A percentile compares a stretch with the other conserved stretches of the same genome.
phyloP scores from a whole-genome alignment of 179 eudicot species.

The Spergularia azorica region DNA sequence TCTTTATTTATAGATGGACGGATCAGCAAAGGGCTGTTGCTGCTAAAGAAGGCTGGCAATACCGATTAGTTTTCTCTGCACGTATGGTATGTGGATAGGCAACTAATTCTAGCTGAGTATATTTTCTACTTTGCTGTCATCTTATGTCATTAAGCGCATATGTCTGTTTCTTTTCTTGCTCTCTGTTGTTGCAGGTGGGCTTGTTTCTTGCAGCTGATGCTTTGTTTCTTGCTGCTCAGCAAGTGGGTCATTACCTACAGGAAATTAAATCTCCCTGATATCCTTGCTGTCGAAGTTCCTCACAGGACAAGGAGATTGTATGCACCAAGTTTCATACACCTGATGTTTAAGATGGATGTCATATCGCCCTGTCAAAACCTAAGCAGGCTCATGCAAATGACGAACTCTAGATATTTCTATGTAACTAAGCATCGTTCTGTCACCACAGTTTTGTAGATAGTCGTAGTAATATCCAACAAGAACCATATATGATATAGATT shows the following conservation, averaged over 20 bases:
- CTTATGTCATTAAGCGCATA: background rate
- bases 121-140: background rate
- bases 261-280: constrained; percentile 64
- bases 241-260: constrained; percentile 69
- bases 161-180: constrained; percentile 7
- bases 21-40: constrained; percentile 94
- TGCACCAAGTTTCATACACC: background rate
- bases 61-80: constrained; percentile 79
- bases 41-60: constrained; percentile 89
- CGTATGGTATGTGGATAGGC: constrained; percentile 60
- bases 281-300: background rate
- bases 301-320: background rate
- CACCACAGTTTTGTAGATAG: constrained; percentile 29
- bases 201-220: constrained; percentile 78
- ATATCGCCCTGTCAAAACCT: background rate
- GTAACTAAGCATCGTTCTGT: background rate
- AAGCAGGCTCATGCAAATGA: constrained; percentile 6
- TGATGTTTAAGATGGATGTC: too few species aligned
- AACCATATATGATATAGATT: background rate
- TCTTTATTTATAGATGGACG: constrained; percentile 66
- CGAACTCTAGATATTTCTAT: background rate
- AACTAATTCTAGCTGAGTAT: background rate
- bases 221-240: constrained; percentile 71
- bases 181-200: constrained; percentile 53
- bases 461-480: constrained; percentile 10